These are phyloP conservation scores for Wallacemonas sp. DNA, from an alignment of 208 protist species.

Conservation along the genomic window DNA sequence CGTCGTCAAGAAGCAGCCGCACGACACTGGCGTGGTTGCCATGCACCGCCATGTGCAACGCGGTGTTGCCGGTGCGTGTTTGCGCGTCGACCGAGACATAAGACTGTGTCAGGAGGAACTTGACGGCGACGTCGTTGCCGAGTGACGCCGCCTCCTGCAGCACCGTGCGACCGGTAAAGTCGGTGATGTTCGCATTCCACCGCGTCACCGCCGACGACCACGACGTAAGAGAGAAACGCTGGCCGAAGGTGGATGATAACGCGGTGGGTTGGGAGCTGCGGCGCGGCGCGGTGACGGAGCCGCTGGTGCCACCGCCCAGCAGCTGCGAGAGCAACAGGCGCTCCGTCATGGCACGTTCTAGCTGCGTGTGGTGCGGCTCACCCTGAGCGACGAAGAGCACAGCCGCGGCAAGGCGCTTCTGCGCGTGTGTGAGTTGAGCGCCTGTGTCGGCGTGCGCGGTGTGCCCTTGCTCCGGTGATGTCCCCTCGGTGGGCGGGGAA, in stretches of 20 bases:
- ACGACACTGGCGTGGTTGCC: conserved; percentile 39
- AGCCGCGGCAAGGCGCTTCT: conserved; percentile 29
- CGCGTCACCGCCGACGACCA: conserved; percentile 40
- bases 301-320: conserved; percentile 12
- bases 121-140: conserved; percentile 51
- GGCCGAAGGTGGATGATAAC: conserved; percentile 21
- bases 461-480: not conserved
- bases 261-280: too few species aligned
- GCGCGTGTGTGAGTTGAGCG: not conserved
- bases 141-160: conserved; percentile 65
- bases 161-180: conserved; percentile 73
- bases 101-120: conserved; percentile 51
- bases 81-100: conserved; percentile 52
- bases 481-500: not conserved
- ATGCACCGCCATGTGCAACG: conserved; percentile 63
- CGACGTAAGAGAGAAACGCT: conserved; percentile 19
- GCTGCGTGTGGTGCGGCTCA: conserved; percentile 18
- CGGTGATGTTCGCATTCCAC: conserved; percentile 75
- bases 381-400: conserved; percentile 70
- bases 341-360: conserved; percentile 61
- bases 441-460: too few species aligned
- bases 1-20: conserved; percentile 40
- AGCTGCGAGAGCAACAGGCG: conserved; percentile 58
- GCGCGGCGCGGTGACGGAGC: conserved; percentile 1
- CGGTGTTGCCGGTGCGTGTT: conserved; percentile 52